Evolutionary conservation across 192 early-diverging fungal genomes (phyloP).

Genomic region (Backusella sp.): DNA sequence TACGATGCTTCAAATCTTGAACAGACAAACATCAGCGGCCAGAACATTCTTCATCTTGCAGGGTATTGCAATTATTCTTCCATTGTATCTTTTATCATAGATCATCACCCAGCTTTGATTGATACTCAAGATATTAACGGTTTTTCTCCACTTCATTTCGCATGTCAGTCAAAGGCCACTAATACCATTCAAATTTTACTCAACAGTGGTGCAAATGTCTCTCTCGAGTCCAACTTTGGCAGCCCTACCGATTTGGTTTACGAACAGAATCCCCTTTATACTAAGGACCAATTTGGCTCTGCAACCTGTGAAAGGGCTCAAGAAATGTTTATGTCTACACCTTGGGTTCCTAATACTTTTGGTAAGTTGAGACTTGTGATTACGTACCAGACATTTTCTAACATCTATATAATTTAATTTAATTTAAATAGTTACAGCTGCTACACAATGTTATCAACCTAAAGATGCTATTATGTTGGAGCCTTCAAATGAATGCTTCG

Average conservation of each 20-base stretch:
- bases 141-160: slow-evolving; percentile 71
- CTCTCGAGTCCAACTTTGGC: background rate
- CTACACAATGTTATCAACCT: background rate
- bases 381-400: background rate
- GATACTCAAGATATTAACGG: slow-evolving; percentile 56
- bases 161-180: slow-evolving; percentile 23
- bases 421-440: background rate
- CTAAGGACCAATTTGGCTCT: background rate
- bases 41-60: slow-evolving; percentile 64
- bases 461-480: background rate
- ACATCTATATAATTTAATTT: background rate
- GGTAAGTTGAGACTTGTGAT: background rate
- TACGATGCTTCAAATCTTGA: background rate
- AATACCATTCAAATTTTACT: background rate
- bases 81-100: background rate
- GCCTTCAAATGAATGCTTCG: background rate
- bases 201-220: background rate
- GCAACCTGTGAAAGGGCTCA: background rate
- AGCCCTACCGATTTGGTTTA: background rate
- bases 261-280: background rate
- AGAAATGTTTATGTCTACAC: background rate
- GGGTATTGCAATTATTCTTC: slow-evolving; percentile 9
- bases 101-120: slow-evolving; percentile 36
- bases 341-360: background rate
- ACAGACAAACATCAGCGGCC: slow-evolving; percentile 30